A percentile compares a stretch with the other conserved stretches of the same genome.
Evolutionary conservation across 2,329 filamentous ascomycete genomes (phyloP).

Genomic region (Claviceps digitariae): DNA sequence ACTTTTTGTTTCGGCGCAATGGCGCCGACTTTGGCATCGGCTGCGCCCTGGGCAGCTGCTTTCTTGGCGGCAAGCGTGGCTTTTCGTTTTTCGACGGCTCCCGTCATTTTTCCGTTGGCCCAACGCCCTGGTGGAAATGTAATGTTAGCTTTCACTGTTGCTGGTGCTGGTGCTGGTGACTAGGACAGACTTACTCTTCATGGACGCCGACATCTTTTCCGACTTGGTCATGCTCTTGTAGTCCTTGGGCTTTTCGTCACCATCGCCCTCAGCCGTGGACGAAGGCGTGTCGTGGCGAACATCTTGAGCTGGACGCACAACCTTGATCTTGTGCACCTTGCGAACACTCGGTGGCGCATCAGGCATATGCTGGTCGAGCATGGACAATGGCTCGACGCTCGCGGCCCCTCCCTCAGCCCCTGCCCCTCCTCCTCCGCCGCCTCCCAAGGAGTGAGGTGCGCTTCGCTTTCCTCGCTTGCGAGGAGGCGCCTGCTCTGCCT

Average conservation of each 20-base stretch:
- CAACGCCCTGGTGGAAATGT: constrained; percentile 32
- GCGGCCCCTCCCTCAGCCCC: too few species aligned
- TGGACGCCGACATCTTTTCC: constrained; percentile 52
- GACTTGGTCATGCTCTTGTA: constrained; percentile 50
- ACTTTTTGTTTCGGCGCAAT: constrained; percentile 25
- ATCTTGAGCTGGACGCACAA: constrained; percentile 17
- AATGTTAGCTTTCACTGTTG: constrained; percentile 5
- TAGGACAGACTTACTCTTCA: constrained; percentile 40
- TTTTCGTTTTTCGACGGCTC: constrained; percentile 46
- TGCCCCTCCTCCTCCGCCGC: background rate
- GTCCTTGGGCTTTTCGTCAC: constrained; percentile 34
- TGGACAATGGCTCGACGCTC: constrained; percentile 7
- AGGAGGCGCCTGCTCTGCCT: constrained; percentile 20
- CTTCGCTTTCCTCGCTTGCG: constrained; percentile 26
- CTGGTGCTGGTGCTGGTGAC: background rate
- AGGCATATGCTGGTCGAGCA: constrained; percentile 10
- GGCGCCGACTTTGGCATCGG: constrained; percentile 22
- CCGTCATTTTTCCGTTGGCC: constrained; percentile 46
- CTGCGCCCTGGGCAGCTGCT: constrained; percentile 30
- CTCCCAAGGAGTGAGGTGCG: constrained; percentile 5
- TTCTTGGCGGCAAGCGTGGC: constrained; percentile 48
- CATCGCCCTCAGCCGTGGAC: constrained; percentile 16
- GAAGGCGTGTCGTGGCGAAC: constrained; percentile 19
- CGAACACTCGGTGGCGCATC: constrained; percentile 13
- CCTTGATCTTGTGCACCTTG: constrained; percentile 26